Conservation (phyloP, 495 filamentous ascomycete genomes). For the Platismatia glauca region DNA sequence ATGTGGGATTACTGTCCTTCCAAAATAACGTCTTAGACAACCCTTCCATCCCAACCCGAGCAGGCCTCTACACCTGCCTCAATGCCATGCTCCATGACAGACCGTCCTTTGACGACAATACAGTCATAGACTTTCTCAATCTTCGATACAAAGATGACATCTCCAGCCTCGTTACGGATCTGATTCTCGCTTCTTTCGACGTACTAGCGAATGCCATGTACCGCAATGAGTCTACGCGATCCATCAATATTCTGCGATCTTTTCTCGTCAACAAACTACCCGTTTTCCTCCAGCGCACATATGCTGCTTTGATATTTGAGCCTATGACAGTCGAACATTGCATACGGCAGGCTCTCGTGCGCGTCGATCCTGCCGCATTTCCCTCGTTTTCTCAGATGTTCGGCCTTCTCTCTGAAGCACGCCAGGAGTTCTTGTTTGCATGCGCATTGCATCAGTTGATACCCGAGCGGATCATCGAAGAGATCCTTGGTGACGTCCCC, state of each 20-base stretch:
- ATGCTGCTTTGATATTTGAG: constrained; percentile 51
- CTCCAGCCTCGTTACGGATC: constrained; percentile 63
- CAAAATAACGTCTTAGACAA: constrained; percentile 47
- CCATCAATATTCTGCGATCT: constrained; percentile 71
- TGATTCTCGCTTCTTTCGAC: constrained; percentile 84
- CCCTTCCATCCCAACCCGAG: constrained; percentile 67
- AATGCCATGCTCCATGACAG: constrained; percentile 63
- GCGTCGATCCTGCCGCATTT: constrained; percentile 70
- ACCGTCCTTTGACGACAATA: constrained; percentile 73
- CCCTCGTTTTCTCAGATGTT: constrained; percentile 74
- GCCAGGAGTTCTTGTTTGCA: constrained; percentile 87
- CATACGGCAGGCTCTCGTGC: constrained; percentile 67
- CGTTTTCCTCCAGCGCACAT: constrained; percentile 54
- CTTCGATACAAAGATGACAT: constrained; percentile 77
- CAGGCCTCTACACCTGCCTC: constrained; percentile 85
- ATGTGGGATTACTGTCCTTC: constrained; percentile 20
- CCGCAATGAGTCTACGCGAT: constrained; percentile 60
- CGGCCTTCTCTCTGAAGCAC: constrained; percentile 69
- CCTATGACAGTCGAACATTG: constrained; percentile 65
- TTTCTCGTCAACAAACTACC: constrained; percentile 94
- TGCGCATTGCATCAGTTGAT: constrained; percentile 81
- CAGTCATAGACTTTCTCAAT: constrained; percentile 68
- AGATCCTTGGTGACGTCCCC: constrained; percentile 74
- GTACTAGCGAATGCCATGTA: constrained; percentile 79
- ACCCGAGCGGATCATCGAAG: constrained; percentile 66